phyloP scores from a whole-genome alignment of 139 green algal genomes.

The Chlorella sp. region DNA sequence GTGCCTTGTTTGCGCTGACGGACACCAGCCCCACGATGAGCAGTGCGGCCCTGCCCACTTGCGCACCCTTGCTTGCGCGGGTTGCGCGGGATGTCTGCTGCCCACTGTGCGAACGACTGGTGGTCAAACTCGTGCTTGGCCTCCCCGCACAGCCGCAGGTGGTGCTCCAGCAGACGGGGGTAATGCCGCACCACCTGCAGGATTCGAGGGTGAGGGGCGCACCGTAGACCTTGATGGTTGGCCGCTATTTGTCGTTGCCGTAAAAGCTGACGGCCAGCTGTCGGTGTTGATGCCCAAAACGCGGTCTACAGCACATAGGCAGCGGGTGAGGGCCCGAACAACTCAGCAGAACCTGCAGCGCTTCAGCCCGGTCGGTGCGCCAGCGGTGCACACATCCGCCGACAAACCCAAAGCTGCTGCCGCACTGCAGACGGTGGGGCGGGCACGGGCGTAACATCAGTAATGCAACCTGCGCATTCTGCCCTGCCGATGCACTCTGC shows the following conservation, averaged over 20 bases:
- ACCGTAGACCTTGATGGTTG: no score
- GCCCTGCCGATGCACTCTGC: no score
- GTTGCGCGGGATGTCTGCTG: neutral
- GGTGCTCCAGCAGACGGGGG: constrained; percentile 7
- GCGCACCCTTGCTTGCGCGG: constrained; percentile 9
- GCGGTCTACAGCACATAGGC: no score
- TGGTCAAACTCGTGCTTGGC: neutral
- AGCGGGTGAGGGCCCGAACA: no score
- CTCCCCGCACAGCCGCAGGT: constrained; percentile 3
- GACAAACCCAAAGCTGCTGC: constrained; percentile 14
- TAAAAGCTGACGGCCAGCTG: no score
- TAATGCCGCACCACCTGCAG: no score
- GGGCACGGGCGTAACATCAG: neutral
- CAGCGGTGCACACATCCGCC: neutral
- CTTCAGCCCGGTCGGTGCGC: neutral
- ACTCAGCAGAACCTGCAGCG: neutral
- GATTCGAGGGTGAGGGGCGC: no score
- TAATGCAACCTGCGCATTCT: no score
- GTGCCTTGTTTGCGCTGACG: neutral
- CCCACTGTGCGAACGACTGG: neutral
- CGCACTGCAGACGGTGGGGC: neutral
- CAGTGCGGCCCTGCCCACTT: no score
- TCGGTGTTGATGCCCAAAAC: no score
- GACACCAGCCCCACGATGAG: no score
- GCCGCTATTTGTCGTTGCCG: no score